Percentiles rank a stretch among this genome's conserved stretches.
phyloP scores from a whole-genome alignment of 805 yeast genomes.

The Scheffersomyces amazonensis region DNA sequence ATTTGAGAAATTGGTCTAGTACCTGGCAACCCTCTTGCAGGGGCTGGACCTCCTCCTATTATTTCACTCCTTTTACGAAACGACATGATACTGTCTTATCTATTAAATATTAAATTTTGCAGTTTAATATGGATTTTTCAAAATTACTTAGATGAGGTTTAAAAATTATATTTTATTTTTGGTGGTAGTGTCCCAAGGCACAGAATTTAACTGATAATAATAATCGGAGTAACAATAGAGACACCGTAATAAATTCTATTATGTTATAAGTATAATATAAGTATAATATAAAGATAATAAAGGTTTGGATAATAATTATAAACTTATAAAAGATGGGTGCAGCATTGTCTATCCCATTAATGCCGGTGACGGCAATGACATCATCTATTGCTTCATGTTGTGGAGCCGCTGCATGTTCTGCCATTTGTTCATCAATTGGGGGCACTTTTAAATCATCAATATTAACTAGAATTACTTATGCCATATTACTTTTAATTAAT shows the following conservation, averaged over 20 bases:
- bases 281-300: too few species aligned
- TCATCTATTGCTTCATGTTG: conserved; percentile 57
- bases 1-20: conserved; percentile 1
- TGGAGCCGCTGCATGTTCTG: conserved; percentile 77
- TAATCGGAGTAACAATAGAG: too few species aligned
- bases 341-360: conserved; percentile 66
- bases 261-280: too few species aligned
- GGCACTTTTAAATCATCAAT: conserved; percentile 71
- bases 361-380: conserved; percentile 41
- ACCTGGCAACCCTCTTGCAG: conserved; percentile 5
- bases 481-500: conserved; percentile 70
- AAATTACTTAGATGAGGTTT: too few species aligned
- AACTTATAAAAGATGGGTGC: conserved; percentile 69
- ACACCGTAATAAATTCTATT: too few species aligned
- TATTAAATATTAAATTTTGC: too few species aligned
- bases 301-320: too few species aligned
- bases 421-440: conserved; percentile 49
- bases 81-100: too few species aligned
- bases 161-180: too few species aligned
- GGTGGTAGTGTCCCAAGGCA: too few species aligned
- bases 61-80: conserved; percentile 42
- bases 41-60: conserved; percentile 15
- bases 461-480: conserved; percentile 85
- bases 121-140: too few species aligned
- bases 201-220: too few species aligned